phyloP scores from a whole-genome alignment of 257 asterid genomes.

The Rhazya stricta region DNA sequence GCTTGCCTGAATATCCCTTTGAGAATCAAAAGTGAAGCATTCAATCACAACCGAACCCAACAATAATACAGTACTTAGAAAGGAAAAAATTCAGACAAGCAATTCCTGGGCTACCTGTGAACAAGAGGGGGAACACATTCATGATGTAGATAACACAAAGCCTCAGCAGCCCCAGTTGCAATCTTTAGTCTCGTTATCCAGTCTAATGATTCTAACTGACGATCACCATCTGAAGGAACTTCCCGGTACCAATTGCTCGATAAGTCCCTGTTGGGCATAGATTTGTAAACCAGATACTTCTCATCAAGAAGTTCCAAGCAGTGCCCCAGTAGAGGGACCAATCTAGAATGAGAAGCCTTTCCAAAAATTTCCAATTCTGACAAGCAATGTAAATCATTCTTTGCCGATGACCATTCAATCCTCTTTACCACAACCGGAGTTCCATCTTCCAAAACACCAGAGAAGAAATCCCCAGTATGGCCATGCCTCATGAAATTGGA shows the following conservation, averaged over 20 bases:
- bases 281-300: constrained; percentile 11
- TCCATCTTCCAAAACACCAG: constrained; percentile 46
- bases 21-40: not conserved
- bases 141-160: constrained; percentile 9
- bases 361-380: not conserved
- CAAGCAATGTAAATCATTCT: constrained; percentile 25
- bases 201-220: not conserved
- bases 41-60: not conserved
- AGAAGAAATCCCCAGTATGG: constrained; percentile 58
- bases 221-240: not conserved
- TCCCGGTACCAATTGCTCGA: too few relatives aligned
- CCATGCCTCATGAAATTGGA: constrained; percentile 50
- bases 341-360: not conserved
- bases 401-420: constrained; percentile 30
- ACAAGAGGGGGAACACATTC: constrained; percentile 17
- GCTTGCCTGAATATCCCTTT: constrained; percentile 18
- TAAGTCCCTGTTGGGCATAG: not conserved
- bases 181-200: constrained; percentile 14
- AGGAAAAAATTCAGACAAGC: not conserved
- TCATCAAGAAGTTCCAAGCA: constrained; percentile 8
- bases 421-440: constrained; percentile 48
- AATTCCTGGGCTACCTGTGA: constrained; percentile 11
- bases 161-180: constrained; percentile 15
- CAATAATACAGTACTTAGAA: not conserved
- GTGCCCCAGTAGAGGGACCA: constrained; percentile 16